These are phyloP conservation scores for Wakefieldia striispora DNA, from an alignment of 768 basidiomycete genomes.

Conservation along the genomic window DNA sequence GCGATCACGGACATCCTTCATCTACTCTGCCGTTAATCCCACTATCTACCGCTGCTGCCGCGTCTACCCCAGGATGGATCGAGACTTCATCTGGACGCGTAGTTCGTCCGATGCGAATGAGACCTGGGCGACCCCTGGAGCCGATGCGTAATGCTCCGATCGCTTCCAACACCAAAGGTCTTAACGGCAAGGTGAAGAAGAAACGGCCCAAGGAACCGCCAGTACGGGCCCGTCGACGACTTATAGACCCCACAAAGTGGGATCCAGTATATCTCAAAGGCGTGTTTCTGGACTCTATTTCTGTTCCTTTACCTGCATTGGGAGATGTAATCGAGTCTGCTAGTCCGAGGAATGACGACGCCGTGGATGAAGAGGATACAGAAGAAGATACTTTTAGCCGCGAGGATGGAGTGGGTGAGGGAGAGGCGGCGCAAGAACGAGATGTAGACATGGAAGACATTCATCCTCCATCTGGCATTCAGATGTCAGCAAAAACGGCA, in stretches of 20 bases:
- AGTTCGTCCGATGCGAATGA: slow-evolving; percentile 65
- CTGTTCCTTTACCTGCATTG: slow-evolving; percentile 1
- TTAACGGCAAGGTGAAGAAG: slow-evolving; percentile 41
- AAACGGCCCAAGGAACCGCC: slow-evolving; percentile 50
- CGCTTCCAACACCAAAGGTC: slow-evolving; percentile 5
- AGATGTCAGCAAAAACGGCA: not conserved
- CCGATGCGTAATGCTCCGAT: slow-evolving; percentile 11
- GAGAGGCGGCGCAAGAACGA: slow-evolving; percentile 1
- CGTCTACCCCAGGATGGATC: slow-evolving; percentile 60
- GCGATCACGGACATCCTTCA: slow-evolving; percentile 44
- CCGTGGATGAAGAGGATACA: not conserved
- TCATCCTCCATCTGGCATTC: not conserved
- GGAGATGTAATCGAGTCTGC: too few species aligned
- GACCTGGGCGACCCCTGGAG: slow-evolving; percentile 60
- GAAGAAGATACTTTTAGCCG: slow-evolving; percentile 8
- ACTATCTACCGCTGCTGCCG: slow-evolving; percentile 58
- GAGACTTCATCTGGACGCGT: slow-evolving; percentile 65
- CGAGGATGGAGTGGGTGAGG: not conserved
- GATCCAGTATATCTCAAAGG: slow-evolving; percentile 71
- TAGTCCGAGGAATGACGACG: not conserved
- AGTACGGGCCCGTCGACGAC: slow-evolving; percentile 54
- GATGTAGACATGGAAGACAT: slow-evolving; percentile 16
- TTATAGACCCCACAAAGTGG: slow-evolving; percentile 73
- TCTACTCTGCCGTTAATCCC: slow-evolving; percentile 66
- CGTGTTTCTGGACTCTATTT: slow-evolving; percentile 51